A percentile compares a stretch with the other conserved stretches of the same genome.
phyloP scores from a whole-genome alignment of 192 early-diverging fungal genomes.

The Coemansia sp. region DNA sequence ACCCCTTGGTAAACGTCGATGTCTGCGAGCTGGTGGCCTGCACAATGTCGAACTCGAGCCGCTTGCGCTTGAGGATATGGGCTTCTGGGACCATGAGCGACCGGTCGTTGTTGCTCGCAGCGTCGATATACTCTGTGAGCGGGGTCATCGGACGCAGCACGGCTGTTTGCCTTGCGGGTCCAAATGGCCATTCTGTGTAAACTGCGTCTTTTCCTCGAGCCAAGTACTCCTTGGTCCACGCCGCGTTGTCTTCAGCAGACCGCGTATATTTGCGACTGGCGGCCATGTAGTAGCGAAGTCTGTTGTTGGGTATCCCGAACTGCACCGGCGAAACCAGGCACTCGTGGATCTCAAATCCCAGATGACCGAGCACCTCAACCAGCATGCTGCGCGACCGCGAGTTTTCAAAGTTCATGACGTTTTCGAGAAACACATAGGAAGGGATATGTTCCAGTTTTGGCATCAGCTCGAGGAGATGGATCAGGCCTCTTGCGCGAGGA shows the following conservation, averaged over 20 bases:
- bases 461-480: conserved; percentile 35
- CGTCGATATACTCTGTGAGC: conserved; percentile 26
- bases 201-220: conserved; percentile 19
- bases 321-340: conserved; percentile 45
- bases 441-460: conserved; percentile 23
- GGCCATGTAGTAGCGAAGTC: conserved; percentile 36
- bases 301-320: conserved; percentile 43
- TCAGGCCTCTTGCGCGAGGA: conserved; percentile 36
- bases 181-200: conserved; percentile 36
- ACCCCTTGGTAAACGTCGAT: conserved; percentile 70
- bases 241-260: conserved; percentile 2
- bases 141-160: neutral
- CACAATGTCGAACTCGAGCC: conserved; percentile 43
- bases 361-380: conserved; percentile 22
- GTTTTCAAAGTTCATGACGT: conserved; percentile 54
- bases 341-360: conserved; percentile 36
- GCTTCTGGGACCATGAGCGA: conserved; percentile 23
- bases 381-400: conserved; percentile 28
- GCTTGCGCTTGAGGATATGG: conserved; percentile 33
- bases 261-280: conserved; percentile 12
- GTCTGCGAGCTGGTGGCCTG: conserved; percentile 17
- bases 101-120: neutral
- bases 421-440: conserved; percentile 33
- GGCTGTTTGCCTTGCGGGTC: conserved; percentile 9
- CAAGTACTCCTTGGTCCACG: conserved; percentile 21